Base-by-base conservation (phyloP, 805 yeast genomes). In the Barnettozyma californica region DNA sequence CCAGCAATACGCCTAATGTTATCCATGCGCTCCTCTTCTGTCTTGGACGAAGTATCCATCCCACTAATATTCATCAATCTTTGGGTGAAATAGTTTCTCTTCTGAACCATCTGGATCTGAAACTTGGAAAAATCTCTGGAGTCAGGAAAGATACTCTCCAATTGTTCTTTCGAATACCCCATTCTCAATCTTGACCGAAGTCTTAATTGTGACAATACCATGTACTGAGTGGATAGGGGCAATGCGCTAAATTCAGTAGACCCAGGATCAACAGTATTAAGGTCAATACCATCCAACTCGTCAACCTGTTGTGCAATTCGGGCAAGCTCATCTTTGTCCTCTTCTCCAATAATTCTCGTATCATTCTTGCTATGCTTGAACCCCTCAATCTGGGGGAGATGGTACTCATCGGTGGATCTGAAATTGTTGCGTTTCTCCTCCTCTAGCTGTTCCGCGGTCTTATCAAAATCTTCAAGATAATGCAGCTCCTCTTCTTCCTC, bases 101-200 rank as follows among this genome's bases (percentile, higher is more conserved):
- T 89, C 56, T 88, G 86, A 1, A 94, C 98, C 78, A 92, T 87
- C 57, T 87, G 82, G 52, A 94, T 87, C 64, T 94, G 99, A 64
- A 94, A 94, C 57, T 78, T 83, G 16, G 97, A 90, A 59, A 94
- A 94, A 51, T 90, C 97, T 79, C 87, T 75, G 46, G 91, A 80
- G 58, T 87, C 75, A 0, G 97, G 95, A 58, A 92, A 94, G 47
- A 89, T 68, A 5, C 77, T 69, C 54, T 87, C 87, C 33, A 94
- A 70, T 60, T 94, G 97, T n/a, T 87, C 90, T 49, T 90, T 87
- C 0, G 92, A 74, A 61, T 87, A 91, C 1, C 99, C 99, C 96
- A 94, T 84, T 68, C 99, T 81, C 62, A 94, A 75, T 49, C 99
- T 70, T 0, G 97, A 91, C 52, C 89, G 76, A 23, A 90, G 68